Evolutionary conservation across 352 stramenopile genomes (phyloP), one percentile per base, ranked within the genome.

Genomic region (Bremia lactucae): DNA sequence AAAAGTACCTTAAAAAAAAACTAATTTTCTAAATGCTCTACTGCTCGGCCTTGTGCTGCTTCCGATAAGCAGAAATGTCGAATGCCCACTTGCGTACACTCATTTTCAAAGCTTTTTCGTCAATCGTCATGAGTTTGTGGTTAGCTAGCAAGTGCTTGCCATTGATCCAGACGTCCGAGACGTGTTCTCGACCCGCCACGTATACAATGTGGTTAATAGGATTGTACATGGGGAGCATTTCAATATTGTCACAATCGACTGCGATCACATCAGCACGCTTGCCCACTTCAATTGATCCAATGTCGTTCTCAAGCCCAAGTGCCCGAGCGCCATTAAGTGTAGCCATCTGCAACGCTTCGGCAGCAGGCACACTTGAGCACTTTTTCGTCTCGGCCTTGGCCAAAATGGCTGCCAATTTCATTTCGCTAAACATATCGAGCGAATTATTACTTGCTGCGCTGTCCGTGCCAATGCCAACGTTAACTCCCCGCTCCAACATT

Each of bases 111-210:
- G 76, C 46, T 7, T 35, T 29, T 37, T 86, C 73, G 37, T 78
- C 60, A 39, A 89, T 77, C 16, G 83, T 93, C 36, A 63, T 82
- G 21, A 95, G 65, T 49, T 83, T 53, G 43, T 73, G 72, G 36
- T 77, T 55, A 14, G 49, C 49, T 7, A 95, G 57, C 38, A 95
- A 52, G 9, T 74, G 67, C 58, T 87, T 89, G 38, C 83, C 84
- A 24, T 87, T 78, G 28, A 95, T 83, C 81, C 80, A 95, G 15
- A 94, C 83, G 54, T 96, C 83, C 52, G 79, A 91, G 14, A 95
- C 84, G 65, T 94, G 70, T 47, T 92, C 72, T 6, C 80, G 68
- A 9, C 72, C 70, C 29, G 72, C 70, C 6, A 86, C 74, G 47
- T 96, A 95, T 28, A 95, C 80, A 14, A 95, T 42, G 52, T 94